Conservation (phyloP, 306 rosid species). For the Begonia peltatifolia region DNA sequence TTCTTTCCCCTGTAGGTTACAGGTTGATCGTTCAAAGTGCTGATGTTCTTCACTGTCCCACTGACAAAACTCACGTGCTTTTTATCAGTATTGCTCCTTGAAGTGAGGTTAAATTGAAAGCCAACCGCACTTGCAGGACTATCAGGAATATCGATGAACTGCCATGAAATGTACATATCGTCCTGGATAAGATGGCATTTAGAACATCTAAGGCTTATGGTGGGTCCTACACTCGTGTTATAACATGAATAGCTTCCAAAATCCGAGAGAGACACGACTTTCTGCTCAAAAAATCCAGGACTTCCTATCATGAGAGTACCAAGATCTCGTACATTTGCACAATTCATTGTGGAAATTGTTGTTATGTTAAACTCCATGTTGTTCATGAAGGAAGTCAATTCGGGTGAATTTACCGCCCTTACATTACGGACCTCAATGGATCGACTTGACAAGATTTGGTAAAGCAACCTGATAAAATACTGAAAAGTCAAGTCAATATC, state of each 20-base stretch:
- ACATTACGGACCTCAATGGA: slow-evolving; percentile 82
- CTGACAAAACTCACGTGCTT: slow-evolving; percentile 57
- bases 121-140: slow-evolving; percentile 91
- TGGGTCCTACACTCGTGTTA: slow-evolving; percentile 83
- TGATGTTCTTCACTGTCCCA: slow-evolving; percentile 67
- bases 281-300: slow-evolving; percentile 68
- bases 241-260: slow-evolving; percentile 56
- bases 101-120: slow-evolving; percentile 62
- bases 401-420: slow-evolving; percentile 74
- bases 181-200: slow-evolving; percentile 49
- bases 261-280: slow-evolving; percentile 40
- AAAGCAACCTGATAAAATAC: slow-evolving; percentile 63
- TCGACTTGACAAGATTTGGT: slow-evolving; percentile 87
- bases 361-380: slow-evolving; percentile 88
- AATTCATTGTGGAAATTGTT: slow-evolving; percentile 71
- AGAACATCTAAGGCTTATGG: slow-evolving; percentile 39
- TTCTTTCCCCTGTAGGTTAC: slow-evolving; percentile 74
- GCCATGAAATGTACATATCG: slow-evolving; percentile 75
- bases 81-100: slow-evolving; percentile 31
- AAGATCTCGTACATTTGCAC: slow-evolving; percentile 69
- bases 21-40: slow-evolving; percentile 48
- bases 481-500: slow-evolving; percentile 27
- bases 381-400: slow-evolving; percentile 48
- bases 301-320: slow-evolving; percentile 53
- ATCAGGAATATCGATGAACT: slow-evolving; percentile 65